Evolutionary conservation across 805 yeast species (phyloP), one percentile per base, ranked within the genome.

Genomic region (Barnettozyma californica): DNA sequence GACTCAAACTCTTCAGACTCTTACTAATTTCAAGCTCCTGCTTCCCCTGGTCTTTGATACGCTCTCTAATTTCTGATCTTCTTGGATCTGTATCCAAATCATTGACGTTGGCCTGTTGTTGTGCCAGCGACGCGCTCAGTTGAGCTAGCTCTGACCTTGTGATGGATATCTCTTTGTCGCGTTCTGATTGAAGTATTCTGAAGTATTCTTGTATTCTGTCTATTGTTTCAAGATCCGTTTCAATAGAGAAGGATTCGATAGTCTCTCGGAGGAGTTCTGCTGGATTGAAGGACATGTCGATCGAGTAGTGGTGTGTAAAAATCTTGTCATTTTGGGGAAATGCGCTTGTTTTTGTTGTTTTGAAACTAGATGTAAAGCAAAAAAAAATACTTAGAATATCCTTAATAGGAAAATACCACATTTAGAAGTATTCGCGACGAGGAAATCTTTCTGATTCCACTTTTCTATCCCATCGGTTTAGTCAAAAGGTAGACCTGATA

Each of bases 11-110:
- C 33, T 77, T 77, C 49, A 81, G 65, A 23, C 68, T 73, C 53
- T 76, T 78, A 4, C 83, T 83, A 9, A 79, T 59, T 9, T 73
- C 62, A 40, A 81, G 73, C 43, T 80, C 78, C 34, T 68, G 61
- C 37, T 68, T 69, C 52, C 78, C 82, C 11, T 68, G 55, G 11
- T 61, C 56, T 29, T 65, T 64, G 14, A 71, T 56, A 14, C 66
- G 65, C 1, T 55, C 49, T 33, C 65, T 63, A 8, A 64, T 56
- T n/a, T 66, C 67, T 20, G 54, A 53, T 41, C 68, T 52, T 10
- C 60, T 58, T 8, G 59, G 55, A 9, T 71, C 65, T 6, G 53
- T 41, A 43, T 62, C 64, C 41, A 66, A 41, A n/a, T 61, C 61
- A 1, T 56, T 49, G 9, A 68, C 46, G 1, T 44, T 27, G 9